Conservation (phyloP, 2,329 filamentous ascomycete species). For the Aspergillus tamarii region DNA sequence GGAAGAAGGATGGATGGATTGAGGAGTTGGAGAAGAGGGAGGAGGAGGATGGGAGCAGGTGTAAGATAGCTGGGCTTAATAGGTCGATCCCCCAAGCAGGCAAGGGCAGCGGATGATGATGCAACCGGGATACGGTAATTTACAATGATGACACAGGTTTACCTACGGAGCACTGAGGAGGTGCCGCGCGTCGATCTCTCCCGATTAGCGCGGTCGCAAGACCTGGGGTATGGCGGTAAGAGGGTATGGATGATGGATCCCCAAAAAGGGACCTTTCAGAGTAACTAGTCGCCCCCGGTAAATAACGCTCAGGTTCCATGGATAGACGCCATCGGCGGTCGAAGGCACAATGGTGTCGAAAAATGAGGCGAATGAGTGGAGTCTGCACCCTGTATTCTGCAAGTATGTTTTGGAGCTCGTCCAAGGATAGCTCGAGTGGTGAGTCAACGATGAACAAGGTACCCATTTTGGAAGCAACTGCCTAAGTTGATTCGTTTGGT, state of each 20-base stretch:
- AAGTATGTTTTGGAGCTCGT: constrained; percentile 3
- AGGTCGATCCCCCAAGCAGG: constrained; percentile 20
- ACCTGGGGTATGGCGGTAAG: constrained; percentile 15
- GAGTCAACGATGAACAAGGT: constrained; percentile 10
- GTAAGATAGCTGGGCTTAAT: constrained; percentile 5
- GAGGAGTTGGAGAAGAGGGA: constrained; percentile 25
- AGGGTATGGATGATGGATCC: neutral
- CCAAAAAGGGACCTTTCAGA: constrained; percentile 1
- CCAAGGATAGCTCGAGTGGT: constrained; percentile 7
- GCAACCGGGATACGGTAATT: constrained; percentile 36
- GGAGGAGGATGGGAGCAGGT: constrained; percentile 29
- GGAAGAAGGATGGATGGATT: constrained; percentile 28
- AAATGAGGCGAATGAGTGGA: constrained; percentile 13
- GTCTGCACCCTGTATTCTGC: constrained; percentile 8
- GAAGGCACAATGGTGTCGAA: neutral
- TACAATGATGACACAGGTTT: constrained; percentile 24
- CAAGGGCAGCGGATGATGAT: constrained; percentile 37
- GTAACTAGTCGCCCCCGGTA: neutral
- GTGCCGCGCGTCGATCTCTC: constrained; percentile 28
- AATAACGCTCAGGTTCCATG: neutral
- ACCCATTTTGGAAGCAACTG: neutral
- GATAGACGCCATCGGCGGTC: neutral
- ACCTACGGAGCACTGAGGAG: constrained; percentile 7
- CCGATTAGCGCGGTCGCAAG: constrained; percentile 21
- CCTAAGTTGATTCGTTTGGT: neutral